Evolutionary conservation across 2,329 filamentous ascomycete genomes (phyloP).

Genomic region (Cladosporium sphaerospermum): DNA sequence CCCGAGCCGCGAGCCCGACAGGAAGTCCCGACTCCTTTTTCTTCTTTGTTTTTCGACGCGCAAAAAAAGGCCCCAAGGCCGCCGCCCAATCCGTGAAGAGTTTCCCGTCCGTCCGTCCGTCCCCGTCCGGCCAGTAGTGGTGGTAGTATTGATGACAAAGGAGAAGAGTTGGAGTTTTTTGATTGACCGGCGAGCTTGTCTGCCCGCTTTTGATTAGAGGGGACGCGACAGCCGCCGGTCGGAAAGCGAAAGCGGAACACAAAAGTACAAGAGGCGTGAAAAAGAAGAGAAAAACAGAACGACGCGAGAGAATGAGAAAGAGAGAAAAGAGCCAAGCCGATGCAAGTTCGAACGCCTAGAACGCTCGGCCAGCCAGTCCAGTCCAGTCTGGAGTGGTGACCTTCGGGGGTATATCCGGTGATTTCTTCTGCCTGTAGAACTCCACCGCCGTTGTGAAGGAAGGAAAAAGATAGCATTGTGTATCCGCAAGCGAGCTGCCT

Average conservation of each 20-base stretch:
- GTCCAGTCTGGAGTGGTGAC: slow-evolving; percentile 6
- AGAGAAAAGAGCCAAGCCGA: slow-evolving; percentile 9
- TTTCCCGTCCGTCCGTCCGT: too few species aligned
- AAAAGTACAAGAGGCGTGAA: not conserved
- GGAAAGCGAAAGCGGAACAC: not conserved
- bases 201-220: too few species aligned
- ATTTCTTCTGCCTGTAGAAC: slow-evolving; percentile 10
- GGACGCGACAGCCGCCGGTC: too few species aligned
- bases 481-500: slow-evolving; percentile 5
- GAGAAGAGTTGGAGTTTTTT: slow-evolving; percentile 2
- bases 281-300: not conserved
- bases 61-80: too few species aligned
- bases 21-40: too few species aligned
- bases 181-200: not conserved
- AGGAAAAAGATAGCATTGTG: slow-evolving; percentile 9
- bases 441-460: slow-evolving; percentile 11
- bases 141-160: not conserved
- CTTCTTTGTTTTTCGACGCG: too few species aligned
- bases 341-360: slow-evolving; percentile 10
- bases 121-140: not conserved
- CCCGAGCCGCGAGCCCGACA: too few species aligned
- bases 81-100: too few species aligned
- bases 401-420: slow-evolving; percentile 12
- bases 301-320: not conserved
- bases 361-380: slow-evolving; percentile 8